Evolutionary conservation across 345 rosid species (phyloP).

Genomic region (Garcia nutans): DNA sequence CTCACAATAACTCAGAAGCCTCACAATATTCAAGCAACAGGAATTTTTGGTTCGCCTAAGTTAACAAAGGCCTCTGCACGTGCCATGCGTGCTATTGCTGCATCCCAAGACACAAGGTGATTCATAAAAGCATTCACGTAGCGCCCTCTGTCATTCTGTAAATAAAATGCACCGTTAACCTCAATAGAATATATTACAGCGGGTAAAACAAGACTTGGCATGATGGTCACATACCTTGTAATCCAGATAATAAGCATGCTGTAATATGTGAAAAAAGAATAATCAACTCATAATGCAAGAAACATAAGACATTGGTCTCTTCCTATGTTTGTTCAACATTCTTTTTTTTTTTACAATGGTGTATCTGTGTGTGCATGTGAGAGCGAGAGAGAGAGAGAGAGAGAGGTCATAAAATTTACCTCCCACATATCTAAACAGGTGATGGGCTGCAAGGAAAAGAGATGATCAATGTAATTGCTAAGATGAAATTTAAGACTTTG

Average conservation of each 20-base stretch:
- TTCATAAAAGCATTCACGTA: slow-evolving; percentile 69
- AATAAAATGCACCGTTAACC: neutral
- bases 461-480: slow-evolving; percentile 16
- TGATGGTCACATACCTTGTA: slow-evolving; percentile 55
- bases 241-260: slow-evolving; percentile 96
- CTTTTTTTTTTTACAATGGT: too few relatives aligned
- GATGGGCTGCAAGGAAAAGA: slow-evolving; percentile 68
- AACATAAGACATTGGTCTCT: too few relatives aligned
- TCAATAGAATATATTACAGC: neutral
- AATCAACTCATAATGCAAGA: neutral
- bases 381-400: slow-evolving; percentile 24
- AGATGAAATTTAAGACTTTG: neutral
- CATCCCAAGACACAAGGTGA: slow-evolving; percentile 88
- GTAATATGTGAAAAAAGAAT: slow-evolving; percentile 27
- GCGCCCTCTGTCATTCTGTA: slow-evolving; percentile 69
- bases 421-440: slow-evolving; percentile 90
- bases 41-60: slow-evolving; percentile 81
- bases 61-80: slow-evolving; percentile 90
- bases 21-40: slow-evolving; percentile 51
- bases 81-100: slow-evolving; percentile 68
- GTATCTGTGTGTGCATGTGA: neutral
- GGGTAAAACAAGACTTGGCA: neutral
- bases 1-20: neutral
- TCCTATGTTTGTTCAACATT: neutral
- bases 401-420: slow-evolving; percentile 52